Evolutionary conservation across 768 basidiomycete genomes (phyloP).

Genomic region (Collybiopsis confluens): DNA sequence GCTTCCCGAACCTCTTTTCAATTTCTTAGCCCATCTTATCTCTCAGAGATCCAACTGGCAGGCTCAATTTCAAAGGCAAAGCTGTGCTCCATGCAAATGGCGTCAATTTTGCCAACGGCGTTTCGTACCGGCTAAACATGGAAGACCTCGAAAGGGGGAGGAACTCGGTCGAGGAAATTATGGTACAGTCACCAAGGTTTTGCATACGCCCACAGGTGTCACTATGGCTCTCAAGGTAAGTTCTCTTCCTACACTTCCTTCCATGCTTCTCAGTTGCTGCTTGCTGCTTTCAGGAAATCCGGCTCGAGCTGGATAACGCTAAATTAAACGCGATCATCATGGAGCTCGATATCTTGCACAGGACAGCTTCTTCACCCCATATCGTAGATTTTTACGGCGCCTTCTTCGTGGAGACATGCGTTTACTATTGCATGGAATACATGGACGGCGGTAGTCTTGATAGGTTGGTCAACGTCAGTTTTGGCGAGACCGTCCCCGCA

Average conservation of each 20-base stretch:
- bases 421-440: slow-evolving; percentile 99
- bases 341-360: slow-evolving; percentile 97
- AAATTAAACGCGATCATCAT: slow-evolving; percentile 96
- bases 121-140: slow-evolving; percentile 94
- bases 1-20: slow-evolving; percentile 12
- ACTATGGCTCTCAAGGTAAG: slow-evolving; percentile 98
- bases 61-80: slow-evolving; percentile 89
- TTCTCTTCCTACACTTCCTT: too few relatives aligned
- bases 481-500: slow-evolving; percentile 11
- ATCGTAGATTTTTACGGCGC: slow-evolving; percentile 99
- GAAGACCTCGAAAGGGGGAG: slow-evolving; percentile 85
- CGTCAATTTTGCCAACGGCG: slow-evolving; percentile 81
- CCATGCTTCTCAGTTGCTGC: too few relatives aligned
- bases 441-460: slow-evolving; percentile 99
- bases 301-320: slow-evolving; percentile 88
- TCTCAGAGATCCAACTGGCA: slow-evolving; percentile 89
- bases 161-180: slow-evolving; percentile 97
- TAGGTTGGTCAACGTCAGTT: slow-evolving; percentile 49
- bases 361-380: slow-evolving; percentile 67
- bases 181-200: slow-evolving; percentile 93
- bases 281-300: slow-evolving; percentile 74
- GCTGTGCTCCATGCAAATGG: slow-evolving; percentile 89
- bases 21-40: slow-evolving; percentile 6
- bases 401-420: slow-evolving; percentile 99
- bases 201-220: slow-evolving; percentile 92